These are phyloP conservation scores for Fusarium heterosporum DNA, from an alignment of 2,329 filamentous ascomycete genomes.

Conservation along the genomic window DNA sequence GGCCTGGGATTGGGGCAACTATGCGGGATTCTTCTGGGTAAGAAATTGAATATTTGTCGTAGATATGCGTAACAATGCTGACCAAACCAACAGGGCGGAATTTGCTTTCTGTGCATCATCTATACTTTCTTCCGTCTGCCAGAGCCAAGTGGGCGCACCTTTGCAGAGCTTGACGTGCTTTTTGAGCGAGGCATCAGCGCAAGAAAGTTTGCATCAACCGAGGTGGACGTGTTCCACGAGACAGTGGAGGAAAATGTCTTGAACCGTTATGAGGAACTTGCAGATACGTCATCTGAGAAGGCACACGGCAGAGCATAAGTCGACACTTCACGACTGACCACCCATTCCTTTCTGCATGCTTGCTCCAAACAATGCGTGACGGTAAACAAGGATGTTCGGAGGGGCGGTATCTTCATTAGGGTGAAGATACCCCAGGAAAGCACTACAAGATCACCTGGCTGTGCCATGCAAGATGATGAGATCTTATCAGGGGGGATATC, in stretches of 20 bases:
- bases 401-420: neutral
- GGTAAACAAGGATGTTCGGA: neutral
- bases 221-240: constrained; percentile 68
- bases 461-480: constrained; percentile 30
- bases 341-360: neutral
- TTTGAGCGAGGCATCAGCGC: constrained; percentile 81
- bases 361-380: neutral
- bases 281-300: constrained; percentile 37
- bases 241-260: constrained; percentile 61
- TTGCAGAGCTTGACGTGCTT: constrained; percentile 86
- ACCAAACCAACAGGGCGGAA: constrained; percentile 65
- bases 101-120: constrained; percentile 82
- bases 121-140: constrained; percentile 73
- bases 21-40: constrained; percentile 87
- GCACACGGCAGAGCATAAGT: constrained; percentile 31
- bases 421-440: constrained; percentile 8
- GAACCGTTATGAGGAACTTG: constrained; percentile 59
- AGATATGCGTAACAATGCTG: constrained; percentile 3
- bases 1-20: constrained; percentile 90
- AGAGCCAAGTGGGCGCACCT: constrained; percentile 82
- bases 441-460: constrained; percentile 10
- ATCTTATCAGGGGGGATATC: constrained; percentile 44
- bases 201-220: constrained; percentile 74
- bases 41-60: constrained; percentile 37
- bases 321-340: constrained; percentile 10